These are phyloP conservation scores for Penicillium longicatenatum DNA, from an alignment of 495 filamentous ascomycete species.

Conservation along the genomic window DNA sequence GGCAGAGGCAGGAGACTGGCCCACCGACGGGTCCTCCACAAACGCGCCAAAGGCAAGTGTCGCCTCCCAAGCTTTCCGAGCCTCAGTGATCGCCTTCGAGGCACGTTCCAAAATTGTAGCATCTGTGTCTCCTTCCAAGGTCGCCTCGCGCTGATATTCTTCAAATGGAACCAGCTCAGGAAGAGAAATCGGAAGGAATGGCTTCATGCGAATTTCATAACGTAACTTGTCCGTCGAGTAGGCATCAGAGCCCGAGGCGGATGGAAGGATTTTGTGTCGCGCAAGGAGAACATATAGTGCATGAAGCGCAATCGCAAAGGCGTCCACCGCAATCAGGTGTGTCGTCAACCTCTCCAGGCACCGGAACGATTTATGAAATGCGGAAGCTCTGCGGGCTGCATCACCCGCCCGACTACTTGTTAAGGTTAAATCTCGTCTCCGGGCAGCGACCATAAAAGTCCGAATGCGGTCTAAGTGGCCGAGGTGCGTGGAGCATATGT, in stretches of 20 bases:
- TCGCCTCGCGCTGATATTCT: constrained; percentile 52
- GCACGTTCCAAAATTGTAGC: constrained; percentile 60
- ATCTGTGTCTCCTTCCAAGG: constrained; percentile 44
- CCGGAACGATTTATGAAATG: constrained; percentile 55
- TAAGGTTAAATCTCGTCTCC: constrained; percentile 31
- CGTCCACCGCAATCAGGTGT: constrained; percentile 67
- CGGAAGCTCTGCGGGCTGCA: constrained; percentile 28
- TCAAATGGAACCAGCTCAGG: constrained; percentile 71
- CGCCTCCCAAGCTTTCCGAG: constrained; percentile 66
- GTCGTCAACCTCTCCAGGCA: constrained; percentile 63
- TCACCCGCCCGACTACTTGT: constrained; percentile 3
- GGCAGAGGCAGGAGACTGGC: constrained; percentile 44
- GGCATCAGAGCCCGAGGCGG: constrained; percentile 56
- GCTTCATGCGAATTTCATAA: constrained; percentile 90
- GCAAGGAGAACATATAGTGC: constrained; percentile 67
- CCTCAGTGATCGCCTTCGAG: constrained; percentile 56
- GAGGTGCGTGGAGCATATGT: constrained; percentile 51
- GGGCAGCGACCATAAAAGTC: constrained; percentile 51
- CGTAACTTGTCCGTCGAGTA: constrained; percentile 71
- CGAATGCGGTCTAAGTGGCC: constrained; percentile 71
- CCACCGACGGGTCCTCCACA: constrained; percentile 21
- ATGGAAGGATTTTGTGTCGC: constrained; percentile 59
- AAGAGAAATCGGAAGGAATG: constrained; percentile 69
- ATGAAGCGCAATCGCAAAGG: constrained; percentile 68
- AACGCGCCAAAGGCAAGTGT: constrained; percentile 49